Base-by-base conservation (phyloP, 306 rosid species). In the Boehmeria nivea region DNA sequence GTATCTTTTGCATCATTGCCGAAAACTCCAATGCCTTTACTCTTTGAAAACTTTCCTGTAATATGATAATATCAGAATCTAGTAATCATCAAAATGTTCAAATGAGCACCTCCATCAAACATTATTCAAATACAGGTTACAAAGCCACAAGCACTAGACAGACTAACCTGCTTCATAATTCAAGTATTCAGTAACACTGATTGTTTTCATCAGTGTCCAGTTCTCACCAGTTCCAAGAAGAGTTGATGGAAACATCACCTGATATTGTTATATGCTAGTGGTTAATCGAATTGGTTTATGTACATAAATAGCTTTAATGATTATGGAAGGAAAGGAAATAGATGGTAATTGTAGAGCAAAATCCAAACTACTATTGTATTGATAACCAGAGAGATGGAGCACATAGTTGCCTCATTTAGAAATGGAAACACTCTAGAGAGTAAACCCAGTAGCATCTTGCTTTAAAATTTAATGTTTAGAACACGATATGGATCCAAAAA, bases 201-300 rank as follows among this genome's bases (percentile, higher is more conserved):
- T 84, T 22, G 96, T 91, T 81, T 91, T 87, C 99, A 91, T 87
- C 70, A 91, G 59, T 33, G 99, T 87, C 99, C 99, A 91, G 38
- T 78, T 76, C 67, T 87, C 93, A 61, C 80, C 83, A 20, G 99
- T 91, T 64, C 99, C 99, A 44, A 91, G 83, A 50, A 76, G 84
- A 9, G 99, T 81, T 37, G 93, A 91, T 38, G 99, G 99, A 72
- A 91, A 91, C 95, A 91, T 87, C 68, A 91, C 99, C 99, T 91
- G 86, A 28, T 61, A 51, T 24, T 38, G 6, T 21, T 28, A 66
- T 40, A 39, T 23, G 40, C 23, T 20, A 40, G 45, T 10, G 12
- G 45, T 40, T 40, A 40, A 33, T 5, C 7, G 11, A 40, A n/a
- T 40, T 14, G n/a, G 45, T 11, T 40, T 31, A 31, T 10, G 9